Evolutionary conservation across 768 basidiomycete genomes (phyloP).

Genomic region (Naganishia vaughanmartiniae): DNA sequence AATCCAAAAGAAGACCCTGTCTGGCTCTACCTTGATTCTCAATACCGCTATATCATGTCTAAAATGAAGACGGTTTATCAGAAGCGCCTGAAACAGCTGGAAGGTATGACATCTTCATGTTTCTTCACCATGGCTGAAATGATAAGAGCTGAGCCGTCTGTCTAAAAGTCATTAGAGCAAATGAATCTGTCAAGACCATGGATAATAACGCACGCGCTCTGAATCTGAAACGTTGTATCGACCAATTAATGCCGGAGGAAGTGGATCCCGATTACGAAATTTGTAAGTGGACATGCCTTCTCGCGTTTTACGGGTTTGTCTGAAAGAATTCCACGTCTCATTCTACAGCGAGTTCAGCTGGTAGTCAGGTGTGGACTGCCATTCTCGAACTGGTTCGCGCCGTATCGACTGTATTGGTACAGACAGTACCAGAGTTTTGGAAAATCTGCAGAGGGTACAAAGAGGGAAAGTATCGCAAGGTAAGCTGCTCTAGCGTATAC

Average conservation of each 20-base stretch:
- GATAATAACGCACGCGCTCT: slow-evolving; percentile 25
- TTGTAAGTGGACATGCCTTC: background rate
- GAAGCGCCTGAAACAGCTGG: slow-evolving; percentile 58
- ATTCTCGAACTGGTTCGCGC: slow-evolving; percentile 75
- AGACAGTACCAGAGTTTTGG: slow-evolving; percentile 90
- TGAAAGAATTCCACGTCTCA: background rate
- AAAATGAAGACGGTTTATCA: slow-evolving; percentile 67
- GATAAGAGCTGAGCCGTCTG: background rate
- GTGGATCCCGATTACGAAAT: slow-evolving; percentile 8
- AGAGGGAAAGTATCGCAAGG: slow-evolving; percentile 90
- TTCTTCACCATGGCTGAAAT: background rate
- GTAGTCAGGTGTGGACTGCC: slow-evolving; percentile 76
- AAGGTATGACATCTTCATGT: slow-evolving; percentile 54
- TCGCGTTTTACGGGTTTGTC: background rate
- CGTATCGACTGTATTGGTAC: slow-evolving; percentile 77
- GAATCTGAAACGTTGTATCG: slow-evolving; percentile 36
- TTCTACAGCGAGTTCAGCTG: slow-evolving; percentile 65
- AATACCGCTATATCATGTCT: slow-evolving; percentile 79
- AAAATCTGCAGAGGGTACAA: slow-evolving; percentile 83
- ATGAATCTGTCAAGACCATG: background rate
- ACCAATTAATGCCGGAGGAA: slow-evolving; percentile 7
- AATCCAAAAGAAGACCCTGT: slow-evolving; percentile 83
- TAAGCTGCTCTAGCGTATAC: slow-evolving; percentile 49
- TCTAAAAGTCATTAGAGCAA: slow-evolving; percentile 7
- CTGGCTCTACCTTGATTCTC: slow-evolving; percentile 93